phyloP scores from a whole-genome alignment of 2,329 filamentous ascomycete species.

The Ophidiomyces ophidiicola region DNA sequence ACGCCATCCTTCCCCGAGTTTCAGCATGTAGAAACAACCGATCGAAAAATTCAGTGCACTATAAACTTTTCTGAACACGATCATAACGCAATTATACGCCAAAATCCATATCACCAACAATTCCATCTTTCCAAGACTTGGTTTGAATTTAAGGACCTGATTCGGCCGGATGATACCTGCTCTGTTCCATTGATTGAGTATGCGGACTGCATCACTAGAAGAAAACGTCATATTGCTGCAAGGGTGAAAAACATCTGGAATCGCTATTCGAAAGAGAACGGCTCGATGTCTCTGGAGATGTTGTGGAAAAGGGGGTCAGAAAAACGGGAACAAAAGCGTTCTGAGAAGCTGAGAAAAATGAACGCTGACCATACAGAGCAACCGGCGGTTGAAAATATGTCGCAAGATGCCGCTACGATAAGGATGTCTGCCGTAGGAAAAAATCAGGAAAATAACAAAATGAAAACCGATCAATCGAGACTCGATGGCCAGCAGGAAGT shows the following conservation, averaged over 20 bases:
- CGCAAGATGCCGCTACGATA: too few species aligned
- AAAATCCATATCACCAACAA: slow-evolving; percentile 25
- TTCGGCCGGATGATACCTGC: slow-evolving; percentile 5
- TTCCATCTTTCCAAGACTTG: slow-evolving; percentile 20
- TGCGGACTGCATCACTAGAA: slow-evolving; percentile 24
- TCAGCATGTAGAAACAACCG: slow-evolving; percentile 18
- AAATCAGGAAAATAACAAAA: too few species aligned
- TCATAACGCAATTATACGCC: slow-evolving; percentile 20
- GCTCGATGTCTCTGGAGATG: slow-evolving; percentile 15
- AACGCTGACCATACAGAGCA: not conserved
- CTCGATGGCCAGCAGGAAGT: too few species aligned
- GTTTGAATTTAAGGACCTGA: slow-evolving; percentile 23
- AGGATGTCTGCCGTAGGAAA: too few species aligned
- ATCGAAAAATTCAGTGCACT: slow-evolving; percentile 18
- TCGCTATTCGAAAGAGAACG: slow-evolving; percentile 18
- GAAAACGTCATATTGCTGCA: slow-evolving; percentile 18
- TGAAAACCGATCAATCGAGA: too few species aligned
- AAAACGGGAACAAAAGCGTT: not conserved
- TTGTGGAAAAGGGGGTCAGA: slow-evolving; percentile 11
- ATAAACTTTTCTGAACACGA: slow-evolving; percentile 23
- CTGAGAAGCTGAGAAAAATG: not conserved
- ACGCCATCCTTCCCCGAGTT: slow-evolving; percentile 20
- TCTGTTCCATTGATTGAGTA: slow-evolving; percentile 21
- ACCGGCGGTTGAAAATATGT: too few species aligned
- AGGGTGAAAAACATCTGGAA: slow-evolving; percentile 17